Conservation (phyloP, 352 stramenopile species). For the Globisporangium viniferum region DNA sequence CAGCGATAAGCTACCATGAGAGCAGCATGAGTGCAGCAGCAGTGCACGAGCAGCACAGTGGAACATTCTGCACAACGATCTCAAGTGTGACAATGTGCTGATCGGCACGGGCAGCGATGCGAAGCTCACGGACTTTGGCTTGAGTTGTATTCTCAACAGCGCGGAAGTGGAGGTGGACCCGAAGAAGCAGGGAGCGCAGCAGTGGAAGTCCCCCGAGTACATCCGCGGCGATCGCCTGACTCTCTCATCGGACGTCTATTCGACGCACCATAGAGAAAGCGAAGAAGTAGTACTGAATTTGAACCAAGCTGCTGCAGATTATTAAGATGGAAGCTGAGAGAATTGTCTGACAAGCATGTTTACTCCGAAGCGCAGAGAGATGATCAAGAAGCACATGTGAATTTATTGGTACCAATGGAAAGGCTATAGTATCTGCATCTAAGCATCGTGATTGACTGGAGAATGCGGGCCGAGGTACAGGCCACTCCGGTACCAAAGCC, state of each 20-base stretch:
- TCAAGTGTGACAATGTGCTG: background rate
- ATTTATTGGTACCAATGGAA: background rate
- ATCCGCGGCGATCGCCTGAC: background rate
- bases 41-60: no score
- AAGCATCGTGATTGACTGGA: background rate
- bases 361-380: background rate
- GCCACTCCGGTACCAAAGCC: background rate
- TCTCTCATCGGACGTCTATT: background rate
- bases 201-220: background rate
- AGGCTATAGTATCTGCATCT: background rate
- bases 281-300: no score
- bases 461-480: background rate
- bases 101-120: background rate
- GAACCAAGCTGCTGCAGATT: no score
- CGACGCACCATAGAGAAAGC: background rate
- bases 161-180: background rate
- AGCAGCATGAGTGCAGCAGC: no score
- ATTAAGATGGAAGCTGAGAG: background rate
- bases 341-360: background rate
- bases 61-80: background rate
- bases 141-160: background rate
- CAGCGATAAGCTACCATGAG: no score
- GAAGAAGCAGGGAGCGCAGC: background rate
- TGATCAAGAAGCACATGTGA: no score
- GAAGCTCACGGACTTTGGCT: background rate